A percentile compares a stretch with the other conserved stretches of the same genome.
These are phyloP conservation scores for Blastobotrys ciferrii DNA, from an alignment of 1,139 yeast species.

Conservation along the genomic window DNA sequence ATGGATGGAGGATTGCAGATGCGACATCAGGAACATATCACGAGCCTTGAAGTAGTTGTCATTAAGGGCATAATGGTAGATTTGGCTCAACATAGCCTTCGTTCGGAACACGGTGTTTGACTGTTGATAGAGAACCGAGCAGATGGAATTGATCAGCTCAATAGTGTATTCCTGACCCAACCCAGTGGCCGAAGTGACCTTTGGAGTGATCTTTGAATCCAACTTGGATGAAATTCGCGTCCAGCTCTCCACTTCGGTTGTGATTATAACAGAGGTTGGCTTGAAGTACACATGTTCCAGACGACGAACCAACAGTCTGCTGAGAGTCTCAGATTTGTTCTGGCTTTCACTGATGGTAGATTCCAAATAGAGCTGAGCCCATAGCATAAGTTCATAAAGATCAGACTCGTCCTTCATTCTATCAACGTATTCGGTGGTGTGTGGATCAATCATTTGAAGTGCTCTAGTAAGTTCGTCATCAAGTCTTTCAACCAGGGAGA, in stretches of 20 bases:
- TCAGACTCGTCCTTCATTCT: conserved; percentile 84
- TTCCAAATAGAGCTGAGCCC: conserved; percentile 86
- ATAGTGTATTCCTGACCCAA: conserved; percentile 42
- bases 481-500: conserved; percentile 85
- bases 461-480: conserved; percentile 93
- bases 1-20: conserved; percentile 78
- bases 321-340: conserved; percentile 42
- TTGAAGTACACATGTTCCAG: conserved; percentile 93
- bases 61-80: conserved; percentile 89
- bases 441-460: conserved; percentile 87
- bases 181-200: conserved; percentile 21
- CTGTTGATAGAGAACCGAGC: conserved; percentile 64
- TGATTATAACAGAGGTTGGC: conserved; percentile 69
- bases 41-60: conserved; percentile 81
- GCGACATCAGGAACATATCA: conserved; percentile 82
- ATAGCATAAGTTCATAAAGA: conserved; percentile 72
- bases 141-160: conserved; percentile 61
- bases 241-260: conserved; percentile 76
- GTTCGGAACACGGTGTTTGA: conserved; percentile 68
- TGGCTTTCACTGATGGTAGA: conserved; percentile 48
- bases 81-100: conserved; percentile 79
- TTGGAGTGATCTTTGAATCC: conserved; percentile 39
- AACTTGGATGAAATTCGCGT: conserved; percentile 40
- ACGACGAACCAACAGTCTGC: conserved; percentile 80
- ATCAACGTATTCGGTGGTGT: conserved; percentile 88